Evolutionary conservation across 140 eudicot genomes (phyloP), one percentile per base, ranked within the genome.

Genomic region (Stevia rebaudiana): DNA sequence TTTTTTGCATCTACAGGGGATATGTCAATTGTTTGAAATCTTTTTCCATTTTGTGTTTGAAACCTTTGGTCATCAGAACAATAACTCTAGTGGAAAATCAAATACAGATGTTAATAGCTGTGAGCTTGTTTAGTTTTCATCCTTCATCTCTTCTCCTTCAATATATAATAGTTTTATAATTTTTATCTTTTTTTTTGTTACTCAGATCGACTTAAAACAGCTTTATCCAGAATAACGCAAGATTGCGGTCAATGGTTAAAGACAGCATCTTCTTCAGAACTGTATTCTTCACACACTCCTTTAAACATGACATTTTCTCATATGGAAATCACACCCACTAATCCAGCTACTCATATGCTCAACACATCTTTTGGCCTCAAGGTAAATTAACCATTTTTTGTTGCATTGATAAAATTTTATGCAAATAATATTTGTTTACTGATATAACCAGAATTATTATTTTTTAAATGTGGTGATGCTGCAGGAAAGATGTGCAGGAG

Each of bases 401-500:
- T 18, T 37, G 15, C n/a, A 64, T 77, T 18, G 16, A 6, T 16
- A 12, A 3, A 12, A 12, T 25, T 46, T 11, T 24, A 16, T 52
- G 59, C 33, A 52, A 52, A 15, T 15, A 53, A 28, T 30, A 7
- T 55, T 22, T 51, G 68, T 21, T 49, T 16, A 56, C 68, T 51
- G 25, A 60, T 69, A 30, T 68, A 39, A 36, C 59, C 50, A 36
- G n/a, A 28, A 49, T 57, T 50, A 35, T 46, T n/a, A n/a, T 49
- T 37, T 70, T 37, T 22, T 58, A 43, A 46, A 55, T 67, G 31
- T 37, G 46, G 48, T 79, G 70, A 66, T 82, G 72, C 73, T 81
- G 82, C 94, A 94, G 99, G 99, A 94, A 75, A 85, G 97, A 76
- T 94, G 99, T 75, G 82, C 94, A 73, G 92, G 86, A 73, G 97